Evolutionary conservation across 2,329 filamentous ascomycete genomes (phyloP).

Genomic region (Claviceps cyperi): DNA sequence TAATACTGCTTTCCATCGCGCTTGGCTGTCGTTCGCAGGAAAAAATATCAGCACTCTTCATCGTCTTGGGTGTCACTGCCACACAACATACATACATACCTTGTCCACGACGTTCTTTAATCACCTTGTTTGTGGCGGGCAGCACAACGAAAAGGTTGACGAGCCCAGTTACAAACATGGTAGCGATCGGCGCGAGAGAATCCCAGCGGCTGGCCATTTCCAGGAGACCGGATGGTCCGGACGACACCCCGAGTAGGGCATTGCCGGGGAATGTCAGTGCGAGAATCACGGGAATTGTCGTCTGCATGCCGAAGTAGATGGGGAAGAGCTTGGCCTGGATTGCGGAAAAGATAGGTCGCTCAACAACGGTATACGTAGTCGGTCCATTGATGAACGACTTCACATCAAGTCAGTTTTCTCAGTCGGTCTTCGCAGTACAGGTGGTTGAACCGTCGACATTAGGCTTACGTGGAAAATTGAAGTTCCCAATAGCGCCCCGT

Average conservation of each 20-base stretch:
- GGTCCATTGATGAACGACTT: constrained; percentile 64
- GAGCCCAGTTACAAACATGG: constrained; percentile 56
- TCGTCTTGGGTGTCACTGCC: background rate
- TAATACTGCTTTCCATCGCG: constrained; percentile 80
- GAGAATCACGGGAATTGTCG: constrained; percentile 55
- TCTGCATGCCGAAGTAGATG: constrained; percentile 77
- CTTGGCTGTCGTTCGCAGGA: constrained; percentile 40
- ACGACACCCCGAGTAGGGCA: constrained; percentile 29
- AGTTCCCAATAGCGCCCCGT: constrained; percentile 74
- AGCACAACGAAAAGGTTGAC: constrained; percentile 58
- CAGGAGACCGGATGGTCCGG: constrained; percentile 40
- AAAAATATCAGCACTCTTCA: constrained; percentile 7
- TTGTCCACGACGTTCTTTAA: constrained; percentile 64
- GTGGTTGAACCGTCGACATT: no score
- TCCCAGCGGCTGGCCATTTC: constrained; percentile 45
- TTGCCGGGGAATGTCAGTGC: constrained; percentile 69
- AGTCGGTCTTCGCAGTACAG: background rate
- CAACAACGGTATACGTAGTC: constrained; percentile 61
- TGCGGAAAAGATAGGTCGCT: constrained; percentile 65
- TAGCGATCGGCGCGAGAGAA: constrained; percentile 53
- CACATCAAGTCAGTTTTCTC: background rate
- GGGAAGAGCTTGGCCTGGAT: constrained; percentile 75
- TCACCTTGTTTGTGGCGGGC: constrained; percentile 60
- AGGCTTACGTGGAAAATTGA: constrained; percentile 63
- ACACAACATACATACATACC: constrained; percentile 33